Evolutionary conservation across 768 basidiomycete genomes (phyloP).

Genomic region (Sporobolomyces roseus): DNA sequence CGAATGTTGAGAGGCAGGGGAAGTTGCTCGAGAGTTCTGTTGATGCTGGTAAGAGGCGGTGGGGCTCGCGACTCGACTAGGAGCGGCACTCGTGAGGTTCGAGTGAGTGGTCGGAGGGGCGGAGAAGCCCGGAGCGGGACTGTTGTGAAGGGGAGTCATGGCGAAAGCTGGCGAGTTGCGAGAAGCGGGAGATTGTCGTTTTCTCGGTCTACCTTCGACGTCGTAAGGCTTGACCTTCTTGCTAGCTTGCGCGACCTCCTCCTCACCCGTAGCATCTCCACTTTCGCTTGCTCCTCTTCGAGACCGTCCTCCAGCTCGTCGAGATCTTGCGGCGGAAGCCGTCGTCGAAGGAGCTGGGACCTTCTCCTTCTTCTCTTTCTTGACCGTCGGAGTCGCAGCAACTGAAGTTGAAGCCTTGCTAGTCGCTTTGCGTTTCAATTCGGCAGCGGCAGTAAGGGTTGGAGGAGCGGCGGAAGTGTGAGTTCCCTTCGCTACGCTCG

Average conservation of each 20-base stretch:
- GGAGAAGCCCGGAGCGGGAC: background rate
- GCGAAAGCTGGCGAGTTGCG: slow-evolving; percentile 42
- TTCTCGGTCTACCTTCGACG: slow-evolving; percentile 33
- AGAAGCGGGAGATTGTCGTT: slow-evolving; percentile 22
- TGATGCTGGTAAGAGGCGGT: background rate
- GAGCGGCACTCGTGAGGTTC: background rate
- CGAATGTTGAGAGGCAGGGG: background rate
- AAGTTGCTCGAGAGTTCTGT: background rate
- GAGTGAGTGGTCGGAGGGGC: background rate
- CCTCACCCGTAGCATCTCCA: slow-evolving; percentile 1
- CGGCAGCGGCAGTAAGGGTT: slow-evolving; percentile 10
- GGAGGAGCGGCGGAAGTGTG: slow-evolving; percentile 2
- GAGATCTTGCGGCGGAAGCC: background rate
- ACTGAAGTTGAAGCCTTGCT: background rate
- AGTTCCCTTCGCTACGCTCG: slow-evolving; percentile 46
- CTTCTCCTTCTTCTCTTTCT: background rate
- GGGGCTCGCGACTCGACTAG: background rate
- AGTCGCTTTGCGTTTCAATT: slow-evolving; percentile 4
- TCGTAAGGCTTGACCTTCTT: slow-evolving; percentile 45
- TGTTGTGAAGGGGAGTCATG: slow-evolving; percentile 38
- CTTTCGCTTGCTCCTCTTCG: slow-evolving; percentile 12
- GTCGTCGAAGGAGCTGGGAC: background rate
- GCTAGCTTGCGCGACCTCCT: slow-evolving; percentile 12
- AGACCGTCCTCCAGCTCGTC: slow-evolving; percentile 17
- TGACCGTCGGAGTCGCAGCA: background rate